Base-by-base conservation (phyloP, 2,329 filamentous ascomycete species). In the Colletotrichum echinochloae region DNA sequence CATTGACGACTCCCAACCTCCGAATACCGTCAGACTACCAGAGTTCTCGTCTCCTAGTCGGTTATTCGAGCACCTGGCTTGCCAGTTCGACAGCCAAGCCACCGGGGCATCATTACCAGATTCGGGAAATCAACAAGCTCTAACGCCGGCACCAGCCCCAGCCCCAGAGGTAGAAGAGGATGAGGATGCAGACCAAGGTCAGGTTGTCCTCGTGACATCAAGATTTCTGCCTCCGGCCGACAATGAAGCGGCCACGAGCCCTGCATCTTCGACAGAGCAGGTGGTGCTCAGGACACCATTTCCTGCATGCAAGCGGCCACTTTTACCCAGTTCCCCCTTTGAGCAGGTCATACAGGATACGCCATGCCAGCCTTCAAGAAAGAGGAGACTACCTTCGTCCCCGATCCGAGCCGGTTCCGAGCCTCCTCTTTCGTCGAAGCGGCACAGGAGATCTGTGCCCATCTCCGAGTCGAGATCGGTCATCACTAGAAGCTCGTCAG, bases 1-100 rank as follows among this genome's bases (percentile, higher is more conserved):
- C 35, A 81, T 90, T 26, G 82, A 81, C 12, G 88, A 91, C 74
- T 91, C 88, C 0, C 85, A 88, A 73, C 85, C 82, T 0, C 76
- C 80, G 9, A 79, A 81, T 63, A 72, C 79, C 75, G 60, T 78
- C 16, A 71, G 74, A 0, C 71, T 81, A 1, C 57, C 75, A 2
- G 75, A 75, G 18, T 80, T 81, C 30, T 81, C 79, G 23, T 86
- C 88, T 0, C 88, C 88, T 0, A 85, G 84, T 1, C 81, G 85
- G 48, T 78, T 88, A 0, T 74, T 89, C 14, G 83, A 87, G 69
- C 81, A 83, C 30, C 87, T 73, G 37, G 65, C 66, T 11, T 48
- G 49, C 18, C 62, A 67, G 52, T 61, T 67, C 35, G 62, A 70
- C 18, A 61, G 56, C 23, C 57, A 67, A 39, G 37, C 28, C 20